Conservation (phyloP, 2,329 filamentous ascomycete genomes). For the Ophioceras dolichostomum region DNA sequence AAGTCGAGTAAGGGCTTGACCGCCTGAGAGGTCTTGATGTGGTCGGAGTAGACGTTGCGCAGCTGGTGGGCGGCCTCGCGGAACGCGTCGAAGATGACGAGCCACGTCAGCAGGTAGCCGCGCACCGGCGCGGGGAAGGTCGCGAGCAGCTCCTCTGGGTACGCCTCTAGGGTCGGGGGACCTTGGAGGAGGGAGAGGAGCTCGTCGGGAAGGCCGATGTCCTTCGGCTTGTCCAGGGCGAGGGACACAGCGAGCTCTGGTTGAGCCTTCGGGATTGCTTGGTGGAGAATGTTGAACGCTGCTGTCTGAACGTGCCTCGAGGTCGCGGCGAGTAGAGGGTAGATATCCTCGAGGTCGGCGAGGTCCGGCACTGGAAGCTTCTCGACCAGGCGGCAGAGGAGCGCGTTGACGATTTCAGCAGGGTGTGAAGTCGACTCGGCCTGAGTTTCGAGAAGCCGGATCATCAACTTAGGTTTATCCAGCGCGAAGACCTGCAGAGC, state of each 20-base stretch:
- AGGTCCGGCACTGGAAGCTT: slow-evolving; percentile 51
- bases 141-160: slow-evolving; percentile 53
- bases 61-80: slow-evolving; percentile 67
- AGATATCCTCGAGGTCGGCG: slow-evolving; percentile 56
- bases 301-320: slow-evolving; percentile 67
- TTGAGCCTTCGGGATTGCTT: slow-evolving; percentile 64
- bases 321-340: slow-evolving; percentile 61
- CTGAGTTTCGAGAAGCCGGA: slow-evolving; percentile 48
- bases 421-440: slow-evolving; percentile 44
- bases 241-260: slow-evolving; percentile 72
- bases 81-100: slow-evolving; percentile 80
- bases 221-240: slow-evolving; percentile 40
- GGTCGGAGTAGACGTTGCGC: slow-evolving; percentile 66
- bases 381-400: slow-evolving; percentile 58
- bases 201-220: slow-evolving; percentile 68
- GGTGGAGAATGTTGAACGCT: slow-evolving; percentile 69
- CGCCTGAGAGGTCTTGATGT: slow-evolving; percentile 63
- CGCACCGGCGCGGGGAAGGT: slow-evolving; percentile 59
- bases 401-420: slow-evolving; percentile 60
- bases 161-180: slow-evolving; percentile 56
- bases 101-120: slow-evolving; percentile 80
- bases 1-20: slow-evolving; percentile 63
- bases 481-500: slow-evolving; percentile 50
- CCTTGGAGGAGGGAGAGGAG: slow-evolving; percentile 74
- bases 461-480: slow-evolving; percentile 41